A percentile compares a stretch with the other conserved stretches of the same genome.
These are phyloP conservation scores for Tinospora cordifolia DNA, from an alignment of 164 flowering plant species.

Conservation along the genomic window DNA sequence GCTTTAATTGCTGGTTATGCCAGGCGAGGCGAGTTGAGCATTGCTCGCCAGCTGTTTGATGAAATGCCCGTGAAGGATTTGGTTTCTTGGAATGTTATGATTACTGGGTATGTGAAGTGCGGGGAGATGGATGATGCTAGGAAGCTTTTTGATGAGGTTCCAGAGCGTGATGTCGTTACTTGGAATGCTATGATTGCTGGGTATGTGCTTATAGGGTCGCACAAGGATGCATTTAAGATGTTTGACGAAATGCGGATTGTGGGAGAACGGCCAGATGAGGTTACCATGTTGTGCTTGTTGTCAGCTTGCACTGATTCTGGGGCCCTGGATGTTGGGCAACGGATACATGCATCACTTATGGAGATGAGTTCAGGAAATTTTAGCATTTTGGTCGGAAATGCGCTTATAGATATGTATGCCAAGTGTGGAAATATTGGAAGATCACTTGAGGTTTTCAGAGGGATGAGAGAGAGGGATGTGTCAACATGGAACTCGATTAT, in stretches of 20 bases:
- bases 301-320: conserved; percentile 56
- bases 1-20: conserved; percentile 72
- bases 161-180: conserved; percentile 49
- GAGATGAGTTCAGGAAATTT: conserved; percentile 26
- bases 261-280: conserved; percentile 52
- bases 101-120: conserved; percentile 55
- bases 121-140: conserved; percentile 63
- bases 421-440: conserved; percentile 58
- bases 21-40: conserved; percentile 41
- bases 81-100: conserved; percentile 89
- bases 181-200: conserved; percentile 67
- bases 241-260: conserved; percentile 54
- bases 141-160: conserved; percentile 41
- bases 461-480: conserved; percentile 46
- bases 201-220: conserved; percentile 36
- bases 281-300: conserved; percentile 53
- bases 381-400: conserved; percentile 42
- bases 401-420: conserved; percentile 63
- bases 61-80: conserved; percentile 66
- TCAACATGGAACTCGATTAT: conserved; percentile 56
- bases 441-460: conserved; percentile 39
- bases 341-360: conserved; percentile 34
- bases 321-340: conserved; percentile 46
- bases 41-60: conserved; percentile 51
- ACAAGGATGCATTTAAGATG: conserved; percentile 41